phyloP scores from a whole-genome alignment of 768 basidiomycete genomes.

The Fistulinella prunicolor region DNA sequence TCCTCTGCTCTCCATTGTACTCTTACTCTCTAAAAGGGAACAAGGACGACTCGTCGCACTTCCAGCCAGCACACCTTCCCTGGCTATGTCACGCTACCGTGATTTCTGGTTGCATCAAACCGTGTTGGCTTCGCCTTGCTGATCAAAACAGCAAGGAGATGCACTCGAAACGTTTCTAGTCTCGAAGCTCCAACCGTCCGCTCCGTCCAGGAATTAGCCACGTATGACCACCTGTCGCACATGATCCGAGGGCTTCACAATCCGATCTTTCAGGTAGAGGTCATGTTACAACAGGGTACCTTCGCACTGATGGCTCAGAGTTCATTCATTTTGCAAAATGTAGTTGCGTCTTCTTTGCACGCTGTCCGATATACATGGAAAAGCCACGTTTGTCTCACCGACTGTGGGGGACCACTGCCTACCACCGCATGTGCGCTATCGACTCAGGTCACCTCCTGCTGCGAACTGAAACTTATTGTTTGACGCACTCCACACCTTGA shows the following conservation, averaged over 20 bases:
- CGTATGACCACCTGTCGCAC: neutral
- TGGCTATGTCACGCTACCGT: neutral
- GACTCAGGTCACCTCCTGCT: neutral
- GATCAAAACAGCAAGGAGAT: neutral
- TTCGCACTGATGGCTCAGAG: neutral
- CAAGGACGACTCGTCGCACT: neutral
- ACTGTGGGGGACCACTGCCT: neutral
- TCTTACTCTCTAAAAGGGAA: constrained; percentile 4
- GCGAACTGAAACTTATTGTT: neutral
- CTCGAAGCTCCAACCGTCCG: neutral
- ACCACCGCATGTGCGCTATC: neutral
- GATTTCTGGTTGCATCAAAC: neutral
- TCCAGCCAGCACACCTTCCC: constrained; percentile 4
- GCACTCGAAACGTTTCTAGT: neutral
- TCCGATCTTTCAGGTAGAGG: constrained; percentile 6
- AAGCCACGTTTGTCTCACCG: neutral
- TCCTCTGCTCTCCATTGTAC: constrained; percentile 6
- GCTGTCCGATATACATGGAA: neutral
- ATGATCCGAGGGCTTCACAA: constrained; percentile 21
- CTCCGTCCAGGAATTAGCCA: constrained; percentile 7
- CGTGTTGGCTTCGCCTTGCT: constrained; percentile 1
- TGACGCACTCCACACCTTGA: neutral
- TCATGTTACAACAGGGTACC: constrained; percentile 2
- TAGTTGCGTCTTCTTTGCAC: neutral
- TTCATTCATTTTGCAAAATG: neutral